phyloP scores from a whole-genome alignment of 495 filamentous ascomycete genomes.

The Neurospora sp. region DNA sequence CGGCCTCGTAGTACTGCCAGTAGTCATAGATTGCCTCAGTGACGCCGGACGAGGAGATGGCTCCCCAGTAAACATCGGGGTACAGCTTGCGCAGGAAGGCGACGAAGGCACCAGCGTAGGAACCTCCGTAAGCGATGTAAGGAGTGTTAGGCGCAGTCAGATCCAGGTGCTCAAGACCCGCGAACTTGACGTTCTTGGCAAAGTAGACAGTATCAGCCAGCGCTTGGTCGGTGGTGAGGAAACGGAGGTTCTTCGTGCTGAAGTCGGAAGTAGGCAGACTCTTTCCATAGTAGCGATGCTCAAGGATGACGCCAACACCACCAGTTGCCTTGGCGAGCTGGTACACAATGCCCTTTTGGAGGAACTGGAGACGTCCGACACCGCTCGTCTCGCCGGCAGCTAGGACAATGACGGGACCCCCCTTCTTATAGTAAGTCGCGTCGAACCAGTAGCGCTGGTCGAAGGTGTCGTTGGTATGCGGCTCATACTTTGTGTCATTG shows the following conservation, averaged over 20 bases:
- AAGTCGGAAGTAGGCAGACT: conserved; percentile 50
- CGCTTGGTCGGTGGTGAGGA: conserved; percentile 66
- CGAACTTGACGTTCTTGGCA: conserved; percentile 53
- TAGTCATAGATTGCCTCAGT: conserved; percentile 61
- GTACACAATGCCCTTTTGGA: conserved; percentile 60
- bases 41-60: conserved; percentile 62
- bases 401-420: conserved; percentile 65
- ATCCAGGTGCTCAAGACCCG: conserved; percentile 50
- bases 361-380: conserved; percentile 44
- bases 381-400: conserved; percentile 54
- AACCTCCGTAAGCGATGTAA: conserved; percentile 64
- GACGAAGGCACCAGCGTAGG: conserved; percentile 62
- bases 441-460: conserved; percentile 66
- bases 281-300: conserved; percentile 64
- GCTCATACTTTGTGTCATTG: conserved; percentile 57
- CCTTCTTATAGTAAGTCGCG: conserved; percentile 50
- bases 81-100: conserved; percentile 61
- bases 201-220: conserved; percentile 65
- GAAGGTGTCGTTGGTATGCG: conserved; percentile 51
- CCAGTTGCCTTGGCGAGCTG: conserved; percentile 51
- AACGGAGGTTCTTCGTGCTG: conserved; percentile 55
- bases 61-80: conserved; percentile 56
- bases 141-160: conserved; percentile 47
- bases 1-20: conserved; percentile 60
- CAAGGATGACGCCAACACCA: conserved; percentile 64